Base-by-base conservation (phyloP, 305 asterid genomes). In the Fraxinus nigra region DNA sequence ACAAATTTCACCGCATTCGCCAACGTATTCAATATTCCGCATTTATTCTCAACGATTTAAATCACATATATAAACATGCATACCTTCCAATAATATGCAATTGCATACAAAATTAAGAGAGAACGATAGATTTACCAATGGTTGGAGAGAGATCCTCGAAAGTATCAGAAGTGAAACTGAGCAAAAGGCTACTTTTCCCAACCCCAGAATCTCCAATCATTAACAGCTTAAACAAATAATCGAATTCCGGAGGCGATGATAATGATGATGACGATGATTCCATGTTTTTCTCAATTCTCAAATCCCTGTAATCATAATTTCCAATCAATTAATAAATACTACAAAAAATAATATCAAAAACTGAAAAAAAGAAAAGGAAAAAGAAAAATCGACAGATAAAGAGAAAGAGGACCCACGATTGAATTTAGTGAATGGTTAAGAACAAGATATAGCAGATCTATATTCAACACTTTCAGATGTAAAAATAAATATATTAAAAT, bases 111-210 rank as follows among this genome's bases (percentile, higher is more conserved):
- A 65, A 65, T 65, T 24, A 59, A 46, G 59, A 2, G 70, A 20
- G 28, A 72, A 37, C 14, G 70, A 26, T 72, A 61, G 56, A 70
- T 61, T 78, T 90, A 95, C 98, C 98, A 76, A 95, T 93, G 54
- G 98, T 95, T 20, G 98, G 98, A 78, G 98, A 95, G 14, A 95
- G 95, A 81, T 95, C 98, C 81, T 95, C 97, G 77, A 95, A 95
- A 46, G 89, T 65, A 80, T 95, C 95, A 72, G 98, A 90, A 46
- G 98, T 95, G 86, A 95, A 95, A 82, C 98, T 91, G 81, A 95
- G 97, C 89, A 95, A 86, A 75, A 95, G 93, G 78, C 85, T 91
- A 72, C 98, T 95, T 83, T 95, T 95, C 48, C 98, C 98, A 84
- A 95, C 98, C 63, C 98, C 98, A 56, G 98, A 95, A 89, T 95